Evolutionary conservation across 2,329 filamentous ascomycete genomes (phyloP).

Genomic region (Trichoderma breve): DNA sequence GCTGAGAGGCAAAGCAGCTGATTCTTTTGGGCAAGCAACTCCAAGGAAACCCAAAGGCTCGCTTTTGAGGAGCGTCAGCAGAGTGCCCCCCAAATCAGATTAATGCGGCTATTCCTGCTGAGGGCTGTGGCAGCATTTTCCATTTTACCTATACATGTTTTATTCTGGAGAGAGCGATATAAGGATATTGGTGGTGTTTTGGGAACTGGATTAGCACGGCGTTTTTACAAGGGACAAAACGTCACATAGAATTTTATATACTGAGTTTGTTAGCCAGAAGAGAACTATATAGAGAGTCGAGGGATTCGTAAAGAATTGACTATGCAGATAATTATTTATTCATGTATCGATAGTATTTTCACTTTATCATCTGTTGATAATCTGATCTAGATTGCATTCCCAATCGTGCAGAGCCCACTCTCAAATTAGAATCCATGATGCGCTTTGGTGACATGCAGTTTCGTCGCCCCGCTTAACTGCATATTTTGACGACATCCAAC

Average conservation of each 20-base stretch:
- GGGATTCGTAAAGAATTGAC: background rate
- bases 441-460: background rate
- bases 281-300: background rate
- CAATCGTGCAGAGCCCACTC: background rate
- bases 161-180: background rate
- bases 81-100: slow-evolving; percentile 27
- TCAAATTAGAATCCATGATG: background rate
- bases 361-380: background rate
- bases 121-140: background rate
- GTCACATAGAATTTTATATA: background rate
- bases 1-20: slow-evolving; percentile 33
- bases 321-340: background rate
- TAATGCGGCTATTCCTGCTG: background rate
- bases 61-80: slow-evolving; percentile 36
- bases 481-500: slow-evolving; percentile 18
- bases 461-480: slow-evolving; percentile 31
- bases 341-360: background rate
- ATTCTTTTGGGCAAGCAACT: slow-evolving; percentile 38
- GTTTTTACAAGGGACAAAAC: background rate
- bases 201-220: background rate
- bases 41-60: slow-evolving; percentile 41
- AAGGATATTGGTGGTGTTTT: background rate
- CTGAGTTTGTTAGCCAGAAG: background rate
- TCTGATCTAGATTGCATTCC: background rate
- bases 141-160: background rate